Base-by-base conservation (phyloP, 2,329 filamentous ascomycete genomes). In the Thermomyces lanuginosus region DNA sequence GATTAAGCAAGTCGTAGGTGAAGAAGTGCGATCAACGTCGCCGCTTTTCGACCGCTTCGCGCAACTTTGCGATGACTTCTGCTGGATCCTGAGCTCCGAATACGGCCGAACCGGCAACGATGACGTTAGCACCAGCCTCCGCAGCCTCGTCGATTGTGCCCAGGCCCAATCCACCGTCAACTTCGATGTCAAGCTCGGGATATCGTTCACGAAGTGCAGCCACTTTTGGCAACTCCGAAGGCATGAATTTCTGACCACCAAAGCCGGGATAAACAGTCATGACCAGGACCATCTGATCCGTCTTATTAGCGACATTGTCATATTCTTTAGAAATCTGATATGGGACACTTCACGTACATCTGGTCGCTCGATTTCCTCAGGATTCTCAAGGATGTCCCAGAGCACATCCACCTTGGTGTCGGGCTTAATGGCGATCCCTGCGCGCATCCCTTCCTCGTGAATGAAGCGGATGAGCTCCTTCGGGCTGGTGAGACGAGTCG, bases 221-320 rank as follows among this genome's bases (percentile, higher is more conserved):
- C 13, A 98, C 89, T 61, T 98, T 98, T 48, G 86, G 83, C 40
- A 98, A 70, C 60, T 92, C 82, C 5, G 80, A 81, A 8, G 82
- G 74, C 83, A 95, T 95, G 64, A 98, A 98, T 49, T 92, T 93
- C 51, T 98, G 89, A 5, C 89, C 89, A 36, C 89, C 89, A 48
- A 98, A 98, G 23, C 89, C 89, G 22, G 89, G 89, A 57, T 98
- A 72, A 22, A 98, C 89, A 1, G 89, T 98, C 89, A 98, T 98
- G 34, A 98, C 70, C 10, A 98, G 72, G 19, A 92, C 83, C 89
- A 98, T 98, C 86, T 93, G 17, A 26, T 22, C 7, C 17, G 6
- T 22, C 14, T 16, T 21, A 16, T 22, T 28, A 28, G 18, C 22
- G n/a, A 24, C n/a, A 25, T 6, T 19, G 19, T 21, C 8, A 22